phyloP scores from a whole-genome alignment of 331 rosid genomes.

The Prunus yedoensis region DNA sequence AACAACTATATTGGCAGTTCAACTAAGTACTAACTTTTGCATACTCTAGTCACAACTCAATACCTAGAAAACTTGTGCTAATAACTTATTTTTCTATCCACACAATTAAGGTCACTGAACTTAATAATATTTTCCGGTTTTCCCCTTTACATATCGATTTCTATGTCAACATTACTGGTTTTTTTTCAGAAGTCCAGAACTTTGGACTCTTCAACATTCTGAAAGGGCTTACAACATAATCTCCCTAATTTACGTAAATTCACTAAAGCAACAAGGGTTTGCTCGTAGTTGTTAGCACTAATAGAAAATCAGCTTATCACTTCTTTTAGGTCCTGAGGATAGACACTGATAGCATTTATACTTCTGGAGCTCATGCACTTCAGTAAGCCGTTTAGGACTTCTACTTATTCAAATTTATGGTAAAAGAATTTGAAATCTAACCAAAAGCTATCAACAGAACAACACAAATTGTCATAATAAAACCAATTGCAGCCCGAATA shows the following conservation, averaged over 20 bases:
- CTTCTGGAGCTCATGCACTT: not conserved
- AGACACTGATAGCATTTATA: not conserved
- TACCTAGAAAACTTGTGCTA: not conserved
- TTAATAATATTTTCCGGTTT: not conserved
- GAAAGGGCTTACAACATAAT: not conserved
- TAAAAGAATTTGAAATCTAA: constrained; percentile 3
- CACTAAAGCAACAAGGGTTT: not conserved
- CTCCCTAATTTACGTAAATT: not conserved
- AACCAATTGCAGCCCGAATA: not conserved
- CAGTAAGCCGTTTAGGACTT: constrained; percentile 1
- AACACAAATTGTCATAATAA: not conserved
- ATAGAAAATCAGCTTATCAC: not conserved
- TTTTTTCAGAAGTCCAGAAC: not conserved
- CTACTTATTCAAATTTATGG: not conserved
- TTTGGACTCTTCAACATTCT: not conserved
- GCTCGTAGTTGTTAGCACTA: not conserved
- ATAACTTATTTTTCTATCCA: not conserved
- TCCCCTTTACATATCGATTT: not conserved
- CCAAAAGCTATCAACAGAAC: not conserved
- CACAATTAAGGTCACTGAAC: not conserved
- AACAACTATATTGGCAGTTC: not conserved
- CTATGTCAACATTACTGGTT: not conserved
- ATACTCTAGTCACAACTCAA: not conserved
- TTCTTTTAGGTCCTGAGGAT: constrained; percentile 3
- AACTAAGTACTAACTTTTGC: not conserved